Conservation (phyloP, 2,329 filamentous ascomycete species). For the Cladosporium austrohemisphaericum region DNA sequence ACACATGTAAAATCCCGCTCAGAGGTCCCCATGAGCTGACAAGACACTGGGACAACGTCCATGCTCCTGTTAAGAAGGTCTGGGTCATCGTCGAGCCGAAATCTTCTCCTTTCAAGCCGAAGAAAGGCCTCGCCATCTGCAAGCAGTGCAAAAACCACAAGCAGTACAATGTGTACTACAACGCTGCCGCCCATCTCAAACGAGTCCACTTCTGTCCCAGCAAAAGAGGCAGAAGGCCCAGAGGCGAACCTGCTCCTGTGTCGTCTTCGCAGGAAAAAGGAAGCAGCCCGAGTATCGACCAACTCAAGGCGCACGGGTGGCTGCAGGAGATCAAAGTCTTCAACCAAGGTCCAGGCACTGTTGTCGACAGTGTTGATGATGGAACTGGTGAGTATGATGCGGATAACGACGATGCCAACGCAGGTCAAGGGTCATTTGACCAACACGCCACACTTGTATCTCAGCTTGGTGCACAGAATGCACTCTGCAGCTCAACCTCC, state of each 20-base stretch:
- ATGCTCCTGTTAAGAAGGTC: slow-evolving; percentile 57
- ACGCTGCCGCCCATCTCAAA: slow-evolving; percentile 84
- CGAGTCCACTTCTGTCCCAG: slow-evolving; percentile 80
- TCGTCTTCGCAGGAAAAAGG: slow-evolving; percentile 61
- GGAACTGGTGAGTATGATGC: background rate
- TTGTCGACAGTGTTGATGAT: background rate
- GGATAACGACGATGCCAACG: slow-evolving; percentile 3
- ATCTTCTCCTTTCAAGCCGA: slow-evolving; percentile 16
- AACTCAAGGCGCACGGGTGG: slow-evolving; percentile 8
- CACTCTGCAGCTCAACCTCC: background rate
- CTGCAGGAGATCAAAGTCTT: slow-evolving; percentile 51
- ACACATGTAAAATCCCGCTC: slow-evolving; percentile 70
- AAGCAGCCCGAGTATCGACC: slow-evolving; percentile 50
- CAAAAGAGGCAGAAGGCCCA: slow-evolving; percentile 54
- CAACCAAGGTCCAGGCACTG: slow-evolving; percentile 11
- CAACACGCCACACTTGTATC: background rate
- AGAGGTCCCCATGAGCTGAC: slow-evolving; percentile 75
- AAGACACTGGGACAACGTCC: slow-evolving; percentile 58
- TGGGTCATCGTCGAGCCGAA: slow-evolving; percentile 62
- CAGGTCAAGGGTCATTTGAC: background rate
- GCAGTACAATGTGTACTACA: slow-evolving; percentile 88
- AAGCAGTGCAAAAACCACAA: slow-evolving; percentile 76
- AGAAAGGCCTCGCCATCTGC: slow-evolving; percentile 71
- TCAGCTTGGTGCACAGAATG: background rate
- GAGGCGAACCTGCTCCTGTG: slow-evolving; percentile 51